Percentiles rank a stretch among this genome's conserved stretches.
phyloP scores from a whole-genome alignment of 257 asterid genomes.

The Solanum lycopersicoides region DNA sequence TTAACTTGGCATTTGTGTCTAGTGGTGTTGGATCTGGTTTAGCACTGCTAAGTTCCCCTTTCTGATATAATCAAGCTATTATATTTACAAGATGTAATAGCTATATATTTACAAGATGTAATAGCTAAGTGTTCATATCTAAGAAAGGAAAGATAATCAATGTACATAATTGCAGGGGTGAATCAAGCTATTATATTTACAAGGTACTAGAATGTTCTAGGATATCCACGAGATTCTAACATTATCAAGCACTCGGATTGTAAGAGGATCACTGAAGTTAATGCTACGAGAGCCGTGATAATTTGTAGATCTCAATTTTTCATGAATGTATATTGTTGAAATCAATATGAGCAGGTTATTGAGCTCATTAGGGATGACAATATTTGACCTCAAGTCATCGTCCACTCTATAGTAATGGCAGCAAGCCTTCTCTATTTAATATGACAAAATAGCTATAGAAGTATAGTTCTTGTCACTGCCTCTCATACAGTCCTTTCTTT shows the following conservation, averaged over 20 bases:
- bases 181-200: too few species aligned
- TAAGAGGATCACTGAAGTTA: neutral
- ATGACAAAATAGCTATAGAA: neutral
- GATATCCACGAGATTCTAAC: too few species aligned
- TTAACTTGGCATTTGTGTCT: too few species aligned
- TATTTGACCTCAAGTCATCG: neutral
- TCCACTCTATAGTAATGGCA: neutral
- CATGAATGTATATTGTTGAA: neutral
- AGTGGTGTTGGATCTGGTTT: too few species aligned
- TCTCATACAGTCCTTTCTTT: neutral
- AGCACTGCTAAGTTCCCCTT: too few species aligned
- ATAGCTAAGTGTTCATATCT: too few species aligned
- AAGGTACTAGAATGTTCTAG: too few species aligned
- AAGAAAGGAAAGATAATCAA: too few species aligned
- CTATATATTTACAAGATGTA: too few species aligned
- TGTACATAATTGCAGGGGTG: too few species aligned
- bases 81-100: too few species aligned
- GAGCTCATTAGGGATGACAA: neutral
- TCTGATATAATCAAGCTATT: neutral
- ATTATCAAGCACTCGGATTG: neutral
- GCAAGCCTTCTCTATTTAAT: neutral
- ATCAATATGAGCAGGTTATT: neutral
- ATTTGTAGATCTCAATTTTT: neutral
- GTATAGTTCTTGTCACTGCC: neutral
- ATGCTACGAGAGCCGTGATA: neutral